phyloP scores from a whole-genome alignment of 176 grass and related monocot genomes.

The Phyllostachys edulis region DNA sequence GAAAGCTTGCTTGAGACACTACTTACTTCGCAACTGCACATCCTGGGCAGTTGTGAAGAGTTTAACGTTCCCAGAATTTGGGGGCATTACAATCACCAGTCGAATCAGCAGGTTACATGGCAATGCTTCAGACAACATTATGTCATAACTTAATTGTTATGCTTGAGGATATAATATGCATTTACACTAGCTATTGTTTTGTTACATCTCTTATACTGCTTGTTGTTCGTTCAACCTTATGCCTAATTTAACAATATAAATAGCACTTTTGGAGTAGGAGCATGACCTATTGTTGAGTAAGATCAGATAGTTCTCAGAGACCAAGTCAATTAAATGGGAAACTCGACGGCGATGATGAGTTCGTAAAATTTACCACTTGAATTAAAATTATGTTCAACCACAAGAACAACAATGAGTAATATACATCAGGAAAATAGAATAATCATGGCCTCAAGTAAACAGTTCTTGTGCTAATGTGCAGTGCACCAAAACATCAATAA shows the following conservation, averaged over 20 bases:
- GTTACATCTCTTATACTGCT: background rate
- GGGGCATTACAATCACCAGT: slow-evolving; percentile 1
- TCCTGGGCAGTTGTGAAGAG: no score
- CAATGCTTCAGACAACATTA: background rate
- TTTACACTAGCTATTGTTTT: background rate
- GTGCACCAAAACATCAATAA: background rate
- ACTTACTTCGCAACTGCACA: no score
- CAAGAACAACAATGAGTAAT: background rate
- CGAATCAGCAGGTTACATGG: background rate
- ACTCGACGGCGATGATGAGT: background rate
- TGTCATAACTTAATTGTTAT: background rate
- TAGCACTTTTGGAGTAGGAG: slow-evolving; percentile 5
- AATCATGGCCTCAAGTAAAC: background rate
- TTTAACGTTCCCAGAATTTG: no score
- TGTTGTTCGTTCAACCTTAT: background rate
- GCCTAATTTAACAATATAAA: background rate
- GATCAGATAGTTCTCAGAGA: background rate
- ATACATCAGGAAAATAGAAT: no score
- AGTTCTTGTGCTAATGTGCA: background rate
- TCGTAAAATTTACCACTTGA: slow-evolving; percentile 11
- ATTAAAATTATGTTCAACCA: background rate
- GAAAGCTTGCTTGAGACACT: no score
- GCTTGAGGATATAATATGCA: slow-evolving; percentile 1
- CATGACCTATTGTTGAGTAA: no score
- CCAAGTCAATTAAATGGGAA: background rate